phyloP scores from a whole-genome alignment of 2,329 filamentous ascomycete species.

The Neonectria hederae region DNA sequence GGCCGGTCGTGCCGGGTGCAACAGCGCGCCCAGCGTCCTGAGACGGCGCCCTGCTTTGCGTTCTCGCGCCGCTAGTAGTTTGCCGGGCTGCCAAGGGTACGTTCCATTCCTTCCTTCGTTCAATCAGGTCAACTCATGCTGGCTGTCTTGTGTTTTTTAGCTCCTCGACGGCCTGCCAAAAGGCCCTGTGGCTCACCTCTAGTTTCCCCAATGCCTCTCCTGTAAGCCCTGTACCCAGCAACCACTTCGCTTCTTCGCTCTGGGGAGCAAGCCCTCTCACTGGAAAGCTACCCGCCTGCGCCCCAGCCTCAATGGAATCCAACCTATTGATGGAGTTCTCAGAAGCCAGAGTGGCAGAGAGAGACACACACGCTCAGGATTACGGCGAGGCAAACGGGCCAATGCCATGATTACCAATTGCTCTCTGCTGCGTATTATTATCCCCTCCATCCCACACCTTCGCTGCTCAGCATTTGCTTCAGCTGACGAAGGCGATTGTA shows the following conservation, averaged over 20 bases:
- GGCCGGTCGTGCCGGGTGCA: constrained; percentile 35
- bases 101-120: not conserved
- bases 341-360: not conserved
- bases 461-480: constrained; percentile 7
- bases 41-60: constrained; percentile 34
- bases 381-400: constrained; percentile 23
- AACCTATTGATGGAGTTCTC: constrained; percentile 20
- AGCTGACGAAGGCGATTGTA: constrained; percentile 19
- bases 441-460: constrained; percentile 2
- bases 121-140: not conserved
- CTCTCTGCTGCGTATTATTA: constrained; percentile 1
- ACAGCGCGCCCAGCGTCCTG: constrained; percentile 35
- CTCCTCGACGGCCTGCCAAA: constrained; percentile 2
- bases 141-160: not conserved
- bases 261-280: constrained; percentile 1
- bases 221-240: not conserved
- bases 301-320: constrained; percentile 27
- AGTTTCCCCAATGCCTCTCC: constrained; percentile 1
- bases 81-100: not conserved
- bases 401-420: constrained; percentile 36
- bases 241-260: not conserved
- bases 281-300: constrained; percentile 30
- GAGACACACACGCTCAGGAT: constrained; percentile 6
- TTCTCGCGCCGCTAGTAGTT: not conserved
- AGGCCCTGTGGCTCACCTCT: constrained; percentile 11